phyloP scores from a whole-genome alignment of 176 grass and related monocot species.

The Stipa capillata region DNA sequence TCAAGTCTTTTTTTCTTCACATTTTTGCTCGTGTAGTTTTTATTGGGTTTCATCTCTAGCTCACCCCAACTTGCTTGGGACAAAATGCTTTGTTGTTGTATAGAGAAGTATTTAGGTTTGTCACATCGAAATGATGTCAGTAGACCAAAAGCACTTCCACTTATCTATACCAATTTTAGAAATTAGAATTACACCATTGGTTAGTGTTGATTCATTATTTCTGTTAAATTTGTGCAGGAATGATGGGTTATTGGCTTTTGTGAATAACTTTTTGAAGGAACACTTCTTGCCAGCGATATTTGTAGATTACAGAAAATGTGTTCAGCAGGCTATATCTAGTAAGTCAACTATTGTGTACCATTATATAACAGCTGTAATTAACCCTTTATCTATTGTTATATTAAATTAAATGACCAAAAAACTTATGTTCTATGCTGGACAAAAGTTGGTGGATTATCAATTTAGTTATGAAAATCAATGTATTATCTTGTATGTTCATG shows the following conservation, averaged over 20 bases:
- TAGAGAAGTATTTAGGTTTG: not conserved
- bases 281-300: conserved; percentile 97
- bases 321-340: conserved; percentile 99
- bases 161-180: not conserved
- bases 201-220: not conserved
- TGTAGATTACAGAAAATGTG: conserved; percentile 97
- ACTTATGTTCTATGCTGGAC: not conserved
- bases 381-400: not conserved
- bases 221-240: conserved; percentile 58
- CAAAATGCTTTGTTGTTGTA: not conserved
- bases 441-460: not conserved
- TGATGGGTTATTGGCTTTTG: conserved; percentile 83
- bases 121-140: not conserved
- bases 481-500: not conserved
- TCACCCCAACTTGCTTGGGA: no score
- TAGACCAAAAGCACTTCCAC: not conserved
- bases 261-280: conserved; percentile 96
- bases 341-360: conserved; percentile 32
- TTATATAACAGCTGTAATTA: conserved; percentile 1
- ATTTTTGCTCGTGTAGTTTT: no score
- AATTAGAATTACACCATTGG: not conserved
- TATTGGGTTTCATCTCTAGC: no score
- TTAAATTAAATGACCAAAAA: not conserved
- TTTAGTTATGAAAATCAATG: conserved; percentile 1
- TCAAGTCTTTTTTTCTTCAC: no score